These are phyloP conservation scores for Cyberlindnera maritima DNA, from an alignment of 805 yeast genomes.

Conservation along the genomic window DNA sequence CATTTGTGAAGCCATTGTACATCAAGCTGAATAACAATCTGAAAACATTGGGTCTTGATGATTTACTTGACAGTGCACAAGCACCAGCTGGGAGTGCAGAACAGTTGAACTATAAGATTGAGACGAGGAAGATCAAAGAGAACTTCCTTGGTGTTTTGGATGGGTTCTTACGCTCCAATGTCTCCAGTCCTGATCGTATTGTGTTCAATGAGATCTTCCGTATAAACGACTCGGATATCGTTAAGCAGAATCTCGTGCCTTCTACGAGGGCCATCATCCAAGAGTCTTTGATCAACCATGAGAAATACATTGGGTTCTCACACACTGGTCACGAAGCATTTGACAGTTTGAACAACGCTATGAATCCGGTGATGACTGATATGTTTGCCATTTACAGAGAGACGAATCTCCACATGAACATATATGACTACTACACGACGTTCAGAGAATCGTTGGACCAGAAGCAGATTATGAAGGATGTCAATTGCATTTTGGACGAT, in stretches of 20 bases:
- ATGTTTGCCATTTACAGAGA: constrained; percentile 74
- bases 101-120: constrained; percentile 23
- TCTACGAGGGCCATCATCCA: constrained; percentile 39
- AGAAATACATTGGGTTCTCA: constrained; percentile 24
- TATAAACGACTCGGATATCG: constrained; percentile 29
- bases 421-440: constrained; percentile 63
- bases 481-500: constrained; percentile 24
- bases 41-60: not conserved
- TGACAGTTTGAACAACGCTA: constrained; percentile 31
- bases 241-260: constrained; percentile 41
- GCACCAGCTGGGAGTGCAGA: constrained; percentile 7
- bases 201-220: constrained; percentile 42
- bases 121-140: constrained; percentile 20
- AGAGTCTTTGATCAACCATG: constrained; percentile 41
- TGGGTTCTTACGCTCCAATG: constrained; percentile 15
- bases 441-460: constrained; percentile 51
- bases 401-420: constrained; percentile 66
- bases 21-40: constrained; percentile 14
- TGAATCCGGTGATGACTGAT: constrained; percentile 54
- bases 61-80: not conserved
- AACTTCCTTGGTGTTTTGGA: constrained; percentile 16
- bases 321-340: constrained; percentile 17
- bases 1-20: constrained; percentile 14
- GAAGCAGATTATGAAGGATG: constrained; percentile 26
- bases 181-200: constrained; percentile 19